phyloP scores from a whole-genome alignment of 257 asterid genomes.

The Nicotiana tabacum region DNA sequence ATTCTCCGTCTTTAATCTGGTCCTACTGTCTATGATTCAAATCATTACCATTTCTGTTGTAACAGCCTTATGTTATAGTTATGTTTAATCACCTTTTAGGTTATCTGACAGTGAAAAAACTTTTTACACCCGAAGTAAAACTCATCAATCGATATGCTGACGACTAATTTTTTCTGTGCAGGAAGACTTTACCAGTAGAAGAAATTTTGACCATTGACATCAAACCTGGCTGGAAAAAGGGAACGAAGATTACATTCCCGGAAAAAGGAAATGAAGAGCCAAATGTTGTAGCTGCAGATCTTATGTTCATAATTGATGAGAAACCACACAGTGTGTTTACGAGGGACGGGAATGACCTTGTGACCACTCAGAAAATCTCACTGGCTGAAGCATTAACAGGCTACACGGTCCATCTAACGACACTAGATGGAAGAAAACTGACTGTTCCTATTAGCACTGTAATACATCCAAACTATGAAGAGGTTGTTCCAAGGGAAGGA shows the following conservation, averaged over 20 bases:
- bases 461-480: conserved; percentile 70
- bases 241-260: conserved; percentile 91
- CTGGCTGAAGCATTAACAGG: conserved; percentile 76
- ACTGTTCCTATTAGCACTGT: conserved; percentile 49
- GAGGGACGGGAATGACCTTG: conserved; percentile 75
- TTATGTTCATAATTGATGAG: conserved; percentile 76
- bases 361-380: conserved; percentile 46
- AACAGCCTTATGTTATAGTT: neutral
- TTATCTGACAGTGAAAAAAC: neutral
- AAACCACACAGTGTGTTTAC: conserved; percentile 69
- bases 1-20: neutral
- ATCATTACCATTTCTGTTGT: neutral
- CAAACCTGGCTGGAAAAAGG: conserved; percentile 93
- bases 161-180: conserved; percentile 23
- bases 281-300: conserved; percentile 59
- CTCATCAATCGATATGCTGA: neutral
- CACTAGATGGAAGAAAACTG: conserved; percentile 72
- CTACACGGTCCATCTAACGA: conserved; percentile 50
- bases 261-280: conserved; percentile 90
- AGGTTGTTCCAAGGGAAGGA: conserved; percentile 71
- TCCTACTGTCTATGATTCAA: neutral
- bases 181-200: conserved; percentile 66
- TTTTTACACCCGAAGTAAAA: neutral
- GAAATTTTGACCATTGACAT: conserved; percentile 68
- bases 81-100: neutral